These are phyloP conservation scores for Phellinidium pouzarii DNA, from an alignment of 1,284 basidiomycete species.

Conservation along the genomic window DNA sequence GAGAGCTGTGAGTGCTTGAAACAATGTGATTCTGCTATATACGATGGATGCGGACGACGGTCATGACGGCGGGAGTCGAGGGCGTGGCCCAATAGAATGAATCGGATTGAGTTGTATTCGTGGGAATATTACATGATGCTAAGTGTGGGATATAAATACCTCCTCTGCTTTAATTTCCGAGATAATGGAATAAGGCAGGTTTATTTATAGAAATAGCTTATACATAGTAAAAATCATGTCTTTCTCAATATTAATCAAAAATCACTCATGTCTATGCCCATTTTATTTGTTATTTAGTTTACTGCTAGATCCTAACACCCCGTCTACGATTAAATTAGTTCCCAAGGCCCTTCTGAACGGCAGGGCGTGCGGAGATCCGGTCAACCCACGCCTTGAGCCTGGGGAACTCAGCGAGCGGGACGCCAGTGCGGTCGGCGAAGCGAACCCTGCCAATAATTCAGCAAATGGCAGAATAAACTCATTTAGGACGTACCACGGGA, in stretches of 20 bases:
- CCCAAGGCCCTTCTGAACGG: slow-evolving; percentile 25
- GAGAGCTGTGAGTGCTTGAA: not conserved
- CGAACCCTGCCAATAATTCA: too few relatives aligned
- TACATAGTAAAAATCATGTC: too few relatives aligned
- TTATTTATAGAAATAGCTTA: too few relatives aligned
- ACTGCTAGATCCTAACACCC: too few relatives aligned
- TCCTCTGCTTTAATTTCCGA: too few relatives aligned
- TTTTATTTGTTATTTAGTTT: too few relatives aligned
- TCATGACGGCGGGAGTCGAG: slow-evolving; percentile 1
- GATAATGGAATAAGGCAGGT: not conserved
- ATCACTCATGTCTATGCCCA: too few relatives aligned
- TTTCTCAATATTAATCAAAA: too few relatives aligned
- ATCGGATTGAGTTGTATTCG: slow-evolving; percentile 2
- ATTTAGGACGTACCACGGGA: slow-evolving; percentile 41
- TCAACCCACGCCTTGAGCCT: slow-evolving; percentile 45
- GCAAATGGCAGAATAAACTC: too few relatives aligned
- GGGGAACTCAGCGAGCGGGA: slow-evolving; percentile 54
- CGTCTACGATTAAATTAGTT: too few relatives aligned
- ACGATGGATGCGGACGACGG: not conserved
- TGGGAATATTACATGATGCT: not conserved
- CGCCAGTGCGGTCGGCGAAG: slow-evolving; percentile 37
- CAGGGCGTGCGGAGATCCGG: slow-evolving; percentile 22
- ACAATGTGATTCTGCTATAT: not conserved
- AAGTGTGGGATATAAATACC: too few relatives aligned
- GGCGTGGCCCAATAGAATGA: slow-evolving; percentile 15